phyloP scores from a whole-genome alignment of 208 protist genomes.

The Crithidia bombi region DNA sequence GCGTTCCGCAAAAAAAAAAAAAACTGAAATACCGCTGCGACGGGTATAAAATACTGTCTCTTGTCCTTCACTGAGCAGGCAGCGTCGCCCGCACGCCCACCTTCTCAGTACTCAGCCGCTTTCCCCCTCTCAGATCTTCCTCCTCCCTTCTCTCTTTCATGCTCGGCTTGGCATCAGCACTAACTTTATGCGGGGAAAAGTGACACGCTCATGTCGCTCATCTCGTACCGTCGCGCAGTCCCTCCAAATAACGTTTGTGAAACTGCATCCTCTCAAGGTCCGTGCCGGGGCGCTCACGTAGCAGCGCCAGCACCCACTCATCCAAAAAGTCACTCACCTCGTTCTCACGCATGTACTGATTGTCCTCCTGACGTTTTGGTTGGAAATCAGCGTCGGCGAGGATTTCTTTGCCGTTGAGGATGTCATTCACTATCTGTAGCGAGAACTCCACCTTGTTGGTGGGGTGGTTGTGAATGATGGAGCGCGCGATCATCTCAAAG shows the following conservation, averaged over 20 bases:
- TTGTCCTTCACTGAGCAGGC: neutral
- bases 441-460: slow-evolving; percentile 52
- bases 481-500: slow-evolving; percentile 86
- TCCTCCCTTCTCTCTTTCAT: neutral
- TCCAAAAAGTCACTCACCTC: slow-evolving; percentile 88
- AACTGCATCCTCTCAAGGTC: slow-evolving; percentile 79
- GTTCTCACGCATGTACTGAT: slow-evolving; percentile 77
- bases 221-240: slow-evolving; percentile 20
- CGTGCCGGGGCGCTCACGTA: slow-evolving; percentile 63
- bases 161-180: too few species aligned
- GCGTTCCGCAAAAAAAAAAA: neutral
- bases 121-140: too few species aligned
- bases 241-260: slow-evolving; percentile 81
- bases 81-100: too few species aligned
- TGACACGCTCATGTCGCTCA: too few species aligned
- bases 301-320: slow-evolving; percentile 85
- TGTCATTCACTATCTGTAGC: slow-evolving; percentile 69
- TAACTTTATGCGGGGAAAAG: too few species aligned
- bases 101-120: too few species aligned
- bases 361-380: slow-evolving; percentile 72
- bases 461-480: slow-evolving; percentile 74
- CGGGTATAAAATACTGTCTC: too few species aligned
- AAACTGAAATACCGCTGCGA: too few species aligned
- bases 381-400: slow-evolving; percentile 50
- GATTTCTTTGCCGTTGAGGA: slow-evolving; percentile 64